Percentiles rank a stretch among this genome's conserved stretches.
Evolutionary conservation across 2,329 filamentous ascomycete genomes (phyloP).

Genomic region (Aureobasidium sp.): DNA sequence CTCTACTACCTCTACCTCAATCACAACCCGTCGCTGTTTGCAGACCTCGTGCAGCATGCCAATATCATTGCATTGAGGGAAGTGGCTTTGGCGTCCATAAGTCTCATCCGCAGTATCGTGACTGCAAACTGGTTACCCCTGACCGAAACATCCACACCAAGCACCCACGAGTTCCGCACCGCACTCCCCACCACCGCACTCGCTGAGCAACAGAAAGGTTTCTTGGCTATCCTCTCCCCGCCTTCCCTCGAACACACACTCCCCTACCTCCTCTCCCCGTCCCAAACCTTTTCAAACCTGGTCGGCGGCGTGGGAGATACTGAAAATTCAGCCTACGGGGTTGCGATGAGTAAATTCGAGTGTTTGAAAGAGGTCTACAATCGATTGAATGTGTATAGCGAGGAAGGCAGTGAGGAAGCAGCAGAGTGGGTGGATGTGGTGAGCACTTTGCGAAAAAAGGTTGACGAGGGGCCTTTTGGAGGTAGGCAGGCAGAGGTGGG

Average conservation of each 20-base stretch:
- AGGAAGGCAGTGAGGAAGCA: conserved; percentile 17
- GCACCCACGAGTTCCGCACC: conserved; percentile 27
- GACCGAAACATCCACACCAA: conserved; percentile 13
- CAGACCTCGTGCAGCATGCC: conserved; percentile 43
- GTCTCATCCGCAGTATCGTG: conserved; percentile 43
- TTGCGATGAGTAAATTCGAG: conserved; percentile 50
- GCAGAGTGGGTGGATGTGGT: conserved; percentile 32
- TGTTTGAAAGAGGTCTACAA: conserved; percentile 42
- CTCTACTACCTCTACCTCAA: conserved; percentile 47
- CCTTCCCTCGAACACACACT: conserved; percentile 42
- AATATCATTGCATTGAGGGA: conserved; percentile 50
- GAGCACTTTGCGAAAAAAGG: conserved; percentile 32
- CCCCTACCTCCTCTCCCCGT: conserved; percentile 49
- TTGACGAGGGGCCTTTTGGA: conserved; percentile 36
- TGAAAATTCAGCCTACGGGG: conserved; percentile 48
- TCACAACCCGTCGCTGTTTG: conserved; percentile 43
- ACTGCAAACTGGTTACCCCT: conserved; percentile 45
- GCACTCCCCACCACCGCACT: conserved; percentile 23
- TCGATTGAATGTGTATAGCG: conserved; percentile 31
- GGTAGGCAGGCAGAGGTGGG: conserved; percentile 31
- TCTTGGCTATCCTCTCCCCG: conserved; percentile 44
- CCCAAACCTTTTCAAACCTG: conserved; percentile 49
- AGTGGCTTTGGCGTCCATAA: conserved; percentile 45
- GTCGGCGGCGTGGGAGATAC: conserved; percentile 49
- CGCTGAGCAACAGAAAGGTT: conserved; percentile 32